These are phyloP conservation scores for Fagus sylvatica DNA, from an alignment of 306 rosid genomes.

Conservation along the genomic window DNA sequence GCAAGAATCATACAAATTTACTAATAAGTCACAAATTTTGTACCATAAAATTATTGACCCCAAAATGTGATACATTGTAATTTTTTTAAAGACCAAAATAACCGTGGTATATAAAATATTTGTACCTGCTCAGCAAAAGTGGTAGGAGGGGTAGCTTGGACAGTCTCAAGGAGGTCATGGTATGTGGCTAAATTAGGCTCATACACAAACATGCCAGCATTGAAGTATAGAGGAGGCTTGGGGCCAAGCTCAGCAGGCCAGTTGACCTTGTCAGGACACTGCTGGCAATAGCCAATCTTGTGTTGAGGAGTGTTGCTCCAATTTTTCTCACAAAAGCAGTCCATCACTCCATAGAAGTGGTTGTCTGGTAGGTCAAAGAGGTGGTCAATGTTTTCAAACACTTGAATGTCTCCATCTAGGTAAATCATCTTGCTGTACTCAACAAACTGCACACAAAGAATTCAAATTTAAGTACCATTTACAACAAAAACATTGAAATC, in stretches of 20 bases:
- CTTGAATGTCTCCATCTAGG: conserved; percentile 79
- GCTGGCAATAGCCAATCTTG: conserved; percentile 72
- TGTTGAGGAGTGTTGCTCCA: conserved; percentile 70
- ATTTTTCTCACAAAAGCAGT: conserved; percentile 74
- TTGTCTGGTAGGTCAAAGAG: conserved; percentile 56
- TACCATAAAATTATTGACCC: no score
- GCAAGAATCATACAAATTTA: neutral
- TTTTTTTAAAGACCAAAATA: neutral
- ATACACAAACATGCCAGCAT: conserved; percentile 78
- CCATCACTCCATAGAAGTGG: conserved; percentile 70
- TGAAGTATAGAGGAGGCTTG: conserved; percentile 76
- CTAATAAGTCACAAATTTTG: no score
- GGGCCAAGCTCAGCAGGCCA: conserved; percentile 64
- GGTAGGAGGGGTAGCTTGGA: conserved; percentile 50
- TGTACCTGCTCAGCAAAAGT: conserved; percentile 81
- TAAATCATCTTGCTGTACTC: conserved; percentile 80
- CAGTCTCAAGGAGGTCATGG: conserved; percentile 45
- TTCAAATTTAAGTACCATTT: neutral
- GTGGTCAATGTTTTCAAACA: conserved; percentile 65
- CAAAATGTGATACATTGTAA: neutral
- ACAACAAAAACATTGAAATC: no score
- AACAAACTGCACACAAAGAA: conserved; percentile 48
- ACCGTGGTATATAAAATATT: no score
- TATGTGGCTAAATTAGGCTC: conserved; percentile 55
- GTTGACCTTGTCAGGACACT: conserved; percentile 59